Conservation (phyloP, 257 asterid species). For the Solanum appendiculatum region DNA sequence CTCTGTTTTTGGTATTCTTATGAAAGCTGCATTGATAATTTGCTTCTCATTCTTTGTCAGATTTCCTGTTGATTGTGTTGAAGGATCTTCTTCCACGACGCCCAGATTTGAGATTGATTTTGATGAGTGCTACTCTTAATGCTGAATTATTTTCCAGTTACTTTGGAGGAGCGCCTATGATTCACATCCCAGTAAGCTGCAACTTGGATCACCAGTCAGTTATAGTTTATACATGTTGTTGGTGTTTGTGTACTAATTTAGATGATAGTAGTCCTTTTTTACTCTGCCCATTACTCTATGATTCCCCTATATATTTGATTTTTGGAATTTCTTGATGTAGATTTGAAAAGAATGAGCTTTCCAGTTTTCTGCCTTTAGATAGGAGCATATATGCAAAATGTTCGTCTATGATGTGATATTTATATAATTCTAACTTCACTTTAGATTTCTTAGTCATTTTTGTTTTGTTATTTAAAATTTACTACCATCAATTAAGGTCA, state of each 20-base stretch:
- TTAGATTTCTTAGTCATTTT: not conserved
- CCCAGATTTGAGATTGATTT: constrained; percentile 80
- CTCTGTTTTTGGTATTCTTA: not conserved
- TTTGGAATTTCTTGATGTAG: not conserved
- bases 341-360: not conserved
- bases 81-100: constrained; percentile 95
- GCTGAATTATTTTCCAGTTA: constrained; percentile 84
- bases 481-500: not conserved
- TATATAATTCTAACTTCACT: not conserved
- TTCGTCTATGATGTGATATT: not conserved
- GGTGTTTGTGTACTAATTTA: not conserved
- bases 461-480: not conserved
- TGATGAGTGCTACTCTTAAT: constrained; percentile 98
- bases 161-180: constrained; percentile 83
- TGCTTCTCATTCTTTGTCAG: constrained; percentile 39
- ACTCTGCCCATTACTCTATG: not conserved
- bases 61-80: constrained; percentile 89
- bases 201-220: not conserved
- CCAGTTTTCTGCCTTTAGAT: not conserved
- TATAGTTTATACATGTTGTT: not conserved
- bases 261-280: not conserved
- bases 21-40: constrained; percentile 16
- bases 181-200: constrained; percentile 85
- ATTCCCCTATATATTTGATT: not conserved
- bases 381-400: not conserved